Percentiles rank a stretch among this genome's conserved stretches.
Evolutionary conservation across 2,329 filamentous ascomycete genomes (phyloP).

Genomic region (Fusarium domesticum): DNA sequence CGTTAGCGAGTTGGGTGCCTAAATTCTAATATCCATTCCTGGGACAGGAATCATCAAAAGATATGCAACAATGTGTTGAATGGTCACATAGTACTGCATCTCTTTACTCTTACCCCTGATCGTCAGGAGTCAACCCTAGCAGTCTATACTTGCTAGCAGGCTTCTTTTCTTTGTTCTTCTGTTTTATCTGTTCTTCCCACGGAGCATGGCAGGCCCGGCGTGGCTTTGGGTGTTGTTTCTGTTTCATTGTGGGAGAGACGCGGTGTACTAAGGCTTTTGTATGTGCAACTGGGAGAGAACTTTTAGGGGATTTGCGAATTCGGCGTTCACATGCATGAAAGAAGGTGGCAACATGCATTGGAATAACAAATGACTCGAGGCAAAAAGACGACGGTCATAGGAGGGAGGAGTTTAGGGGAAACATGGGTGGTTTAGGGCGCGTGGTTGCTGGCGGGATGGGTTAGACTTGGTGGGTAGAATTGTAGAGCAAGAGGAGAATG

Average conservation of each 20-base stretch:
- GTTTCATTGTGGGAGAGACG: conserved; percentile 20
- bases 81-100: too few species aligned
- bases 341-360: conserved; percentile 2
- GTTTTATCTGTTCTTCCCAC: conserved; percentile 9
- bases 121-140: too few species aligned
- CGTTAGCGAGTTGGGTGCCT: conserved; percentile 38
- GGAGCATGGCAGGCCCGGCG: conserved; percentile 17
- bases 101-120: conserved; percentile 1
- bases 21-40: conserved; percentile 2
- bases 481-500: too few species aligned
- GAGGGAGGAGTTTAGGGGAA: conserved; percentile 5
- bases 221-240: conserved; percentile 16
- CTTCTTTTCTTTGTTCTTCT: conserved; percentile 11
- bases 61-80: too few species aligned
- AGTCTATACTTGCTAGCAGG: too few species aligned
- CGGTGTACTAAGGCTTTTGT: conserved; percentile 20
- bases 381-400: conserved; percentile 1
- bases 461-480: too few species aligned
- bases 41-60: too few species aligned
- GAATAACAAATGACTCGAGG: not conserved
- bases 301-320: conserved; percentile 6
- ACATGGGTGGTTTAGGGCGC: not conserved
- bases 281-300: conserved; percentile 3
- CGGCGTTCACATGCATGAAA: conserved; percentile 16
- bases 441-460: too few species aligned